phyloP scores from a whole-genome alignment of 2,329 filamentous ascomycete species.

The Pseudocercospora musae region DNA sequence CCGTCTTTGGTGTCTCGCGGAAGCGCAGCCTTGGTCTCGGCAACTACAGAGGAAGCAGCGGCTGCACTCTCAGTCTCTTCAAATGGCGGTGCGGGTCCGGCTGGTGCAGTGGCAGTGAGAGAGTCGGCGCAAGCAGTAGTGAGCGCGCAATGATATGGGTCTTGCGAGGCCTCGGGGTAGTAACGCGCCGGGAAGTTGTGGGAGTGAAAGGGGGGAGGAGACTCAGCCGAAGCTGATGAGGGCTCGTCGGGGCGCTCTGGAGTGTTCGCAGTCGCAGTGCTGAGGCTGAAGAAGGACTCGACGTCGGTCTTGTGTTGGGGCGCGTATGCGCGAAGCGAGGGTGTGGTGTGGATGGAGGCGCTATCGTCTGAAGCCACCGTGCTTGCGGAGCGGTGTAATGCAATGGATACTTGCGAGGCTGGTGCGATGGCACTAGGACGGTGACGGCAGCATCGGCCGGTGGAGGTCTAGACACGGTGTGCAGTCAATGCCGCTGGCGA shows the following conservation, averaged over 20 bases:
- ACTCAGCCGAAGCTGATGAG: conserved; percentile 45
- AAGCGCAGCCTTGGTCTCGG: conserved; percentile 80
- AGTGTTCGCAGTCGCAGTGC: conserved; percentile 10
- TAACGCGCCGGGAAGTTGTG: conserved; percentile 62
- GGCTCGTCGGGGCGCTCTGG: conserved; percentile 26
- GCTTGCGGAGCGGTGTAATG: conserved; percentile 15
- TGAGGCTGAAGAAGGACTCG: conserved; percentile 31
- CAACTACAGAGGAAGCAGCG: conserved; percentile 52
- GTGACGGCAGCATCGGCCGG: not conserved
- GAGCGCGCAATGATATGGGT: conserved; percentile 43
- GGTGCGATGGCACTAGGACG: not conserved
- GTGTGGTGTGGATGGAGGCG: conserved; percentile 34
- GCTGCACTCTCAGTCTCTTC: conserved; percentile 37
- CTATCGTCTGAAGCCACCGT: conserved; percentile 34
- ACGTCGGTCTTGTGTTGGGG: conserved; percentile 30
- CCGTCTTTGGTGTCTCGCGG: conserved; percentile 77
- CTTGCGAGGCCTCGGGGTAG: conserved; percentile 50
- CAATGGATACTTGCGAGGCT: not conserved
- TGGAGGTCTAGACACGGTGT: not conserved
- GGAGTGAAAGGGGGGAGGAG: conserved; percentile 63
- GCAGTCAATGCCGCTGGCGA: too few species aligned
- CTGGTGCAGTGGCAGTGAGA: conserved; percentile 48
- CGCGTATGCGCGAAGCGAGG: conserved; percentile 30
- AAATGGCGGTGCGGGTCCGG: conserved; percentile 46
- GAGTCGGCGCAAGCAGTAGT: conserved; percentile 35